These are phyloP conservation scores for Dichomitus squalens DNA, from an alignment of 1,284 basidiomycete genomes.

Conservation along the genomic window DNA sequence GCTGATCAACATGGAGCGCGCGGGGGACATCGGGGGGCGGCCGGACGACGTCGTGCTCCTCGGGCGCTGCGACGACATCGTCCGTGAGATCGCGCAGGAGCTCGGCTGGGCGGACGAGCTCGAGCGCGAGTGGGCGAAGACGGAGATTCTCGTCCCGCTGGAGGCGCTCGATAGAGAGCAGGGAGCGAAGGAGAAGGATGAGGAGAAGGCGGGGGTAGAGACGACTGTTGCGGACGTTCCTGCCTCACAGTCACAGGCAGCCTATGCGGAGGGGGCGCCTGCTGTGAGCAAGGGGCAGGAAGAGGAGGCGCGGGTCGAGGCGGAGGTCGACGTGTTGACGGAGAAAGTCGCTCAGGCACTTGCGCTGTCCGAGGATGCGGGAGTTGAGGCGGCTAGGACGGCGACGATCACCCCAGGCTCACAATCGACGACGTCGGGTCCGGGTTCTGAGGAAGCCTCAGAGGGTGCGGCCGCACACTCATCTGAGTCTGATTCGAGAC, in stretches of 20 bases:
- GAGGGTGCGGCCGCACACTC: background rate
- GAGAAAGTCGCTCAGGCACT: slow-evolving; percentile 15
- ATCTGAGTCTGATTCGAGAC: no score
- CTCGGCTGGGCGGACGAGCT: slow-evolving; percentile 75
- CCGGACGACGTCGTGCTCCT: slow-evolving; percentile 64
- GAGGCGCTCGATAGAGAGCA: slow-evolving; percentile 1
- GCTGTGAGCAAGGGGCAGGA: slow-evolving; percentile 3
- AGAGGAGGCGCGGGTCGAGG: slow-evolving; percentile 11
- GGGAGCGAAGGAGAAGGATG: background rate
- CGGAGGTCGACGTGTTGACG: slow-evolving; percentile 13
- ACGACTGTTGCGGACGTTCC: background rate
- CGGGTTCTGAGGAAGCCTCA: background rate
- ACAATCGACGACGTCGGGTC: background rate
- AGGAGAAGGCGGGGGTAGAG: background rate
- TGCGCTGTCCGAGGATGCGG: slow-evolving; percentile 12
- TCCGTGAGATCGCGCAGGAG: slow-evolving; percentile 56
- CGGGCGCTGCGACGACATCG: slow-evolving; percentile 69
- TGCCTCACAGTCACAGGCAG: background rate
- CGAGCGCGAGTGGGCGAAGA: slow-evolving; percentile 56
- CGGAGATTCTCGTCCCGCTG: slow-evolving; percentile 31
- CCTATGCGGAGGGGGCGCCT: slow-evolving; percentile 3
- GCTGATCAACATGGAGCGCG: slow-evolving; percentile 69
- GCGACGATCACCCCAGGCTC: slow-evolving; percentile 3
- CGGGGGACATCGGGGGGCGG: slow-evolving; percentile 58
- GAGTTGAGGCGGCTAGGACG: background rate